Percentiles rank a stretch among this genome's conserved stretches.
Evolutionary conservation across 495 filamentous ascomycete genomes (phyloP).

Genomic region (Jackrogersella multiformis): DNA sequence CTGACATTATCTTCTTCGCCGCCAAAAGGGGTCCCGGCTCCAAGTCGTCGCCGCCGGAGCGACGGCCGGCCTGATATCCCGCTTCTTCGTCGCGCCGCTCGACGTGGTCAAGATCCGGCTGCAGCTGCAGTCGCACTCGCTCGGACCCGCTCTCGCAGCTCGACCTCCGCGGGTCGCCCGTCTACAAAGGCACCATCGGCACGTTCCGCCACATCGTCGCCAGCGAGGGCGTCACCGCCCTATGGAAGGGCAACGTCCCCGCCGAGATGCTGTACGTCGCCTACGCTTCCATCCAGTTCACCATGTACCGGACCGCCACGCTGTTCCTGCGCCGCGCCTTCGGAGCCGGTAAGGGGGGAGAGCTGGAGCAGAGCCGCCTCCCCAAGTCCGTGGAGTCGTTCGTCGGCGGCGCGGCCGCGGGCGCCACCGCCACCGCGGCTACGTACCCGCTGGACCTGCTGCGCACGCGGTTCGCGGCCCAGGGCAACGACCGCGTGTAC

Average conservation of each 20-base stretch:
- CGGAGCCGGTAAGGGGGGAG: constrained; percentile 29
- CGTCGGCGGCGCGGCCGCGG: constrained; percentile 80
- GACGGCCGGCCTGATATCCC: constrained; percentile 86
- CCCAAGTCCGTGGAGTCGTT: constrained; percentile 72
- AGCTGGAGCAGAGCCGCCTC: constrained; percentile 36
- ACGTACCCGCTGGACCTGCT: constrained; percentile 96
- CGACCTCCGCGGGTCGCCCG: constrained; percentile 63
- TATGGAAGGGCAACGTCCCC: constrained; percentile 98
- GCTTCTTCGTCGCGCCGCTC: constrained; percentile 92
- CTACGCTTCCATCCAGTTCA: constrained; percentile 91
- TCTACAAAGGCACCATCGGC: constrained; percentile 80
- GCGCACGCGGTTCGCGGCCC: constrained; percentile 93
- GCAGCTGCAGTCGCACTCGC: constrained; percentile 85
- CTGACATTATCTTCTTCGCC: background rate
- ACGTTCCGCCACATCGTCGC: constrained; percentile 79
- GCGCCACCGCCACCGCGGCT: constrained; percentile 77
- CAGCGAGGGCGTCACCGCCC: constrained; percentile 82
- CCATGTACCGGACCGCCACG: constrained; percentile 79
- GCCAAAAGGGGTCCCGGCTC: constrained; percentile 73
- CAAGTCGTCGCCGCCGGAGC: constrained; percentile 88
- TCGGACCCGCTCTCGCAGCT: constrained; percentile 68
- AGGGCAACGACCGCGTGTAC: constrained; percentile 87
- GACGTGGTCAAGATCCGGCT: constrained; percentile 98
- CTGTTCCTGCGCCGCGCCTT: constrained; percentile 61
- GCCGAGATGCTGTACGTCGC: constrained; percentile 92